Evolutionary conservation across 257 asterid species (phyloP), one percentile per base, ranked within the genome.

Genomic region (Datura wrightii): DNA sequence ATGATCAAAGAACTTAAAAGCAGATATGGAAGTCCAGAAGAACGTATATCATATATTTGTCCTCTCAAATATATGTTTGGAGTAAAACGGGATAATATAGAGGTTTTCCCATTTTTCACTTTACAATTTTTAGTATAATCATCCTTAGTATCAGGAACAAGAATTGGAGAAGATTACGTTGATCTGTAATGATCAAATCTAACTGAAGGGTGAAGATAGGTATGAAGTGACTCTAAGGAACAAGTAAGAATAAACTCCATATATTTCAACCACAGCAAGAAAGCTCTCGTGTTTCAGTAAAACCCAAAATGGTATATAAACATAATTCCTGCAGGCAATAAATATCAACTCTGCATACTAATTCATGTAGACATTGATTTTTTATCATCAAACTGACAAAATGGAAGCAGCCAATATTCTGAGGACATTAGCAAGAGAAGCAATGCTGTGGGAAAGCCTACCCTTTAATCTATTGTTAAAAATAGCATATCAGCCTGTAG

Each of bases 341-440:
- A 41, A 24, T 11, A 48, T 24, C 13, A 74, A 74, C 24, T 13
- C 13, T 24, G 41, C 13, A 19, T 72, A 46, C 54, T 44, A 19
- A 50, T 11, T 74, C 60, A 31, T 48, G 60, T 19, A 48, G 19
- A 31, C 19, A 10, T 15, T 74, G 41, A 48, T 10, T 31, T 5
- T 72, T 19, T 46, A 44, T 19, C 80, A 46, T 46, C 80, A 46
- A 74, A 74, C 80, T 19, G 19, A 48, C 80, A 74, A 74, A 24
- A 74, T 48, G 42, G 39, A 74, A 14, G 31, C 62, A 76, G 46
- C 11, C 62, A 76, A 3, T 31, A 31, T 4, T 50, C 14, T 1
- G 31, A 50, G 6, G 31, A 50, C 56, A 76, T 76, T 5, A 50
- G 46, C 62, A 24, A 50, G 13, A 50, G 14, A 76, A 50, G 44